Evolutionary conservation across 768 basidiomycete genomes (phyloP), one percentile per base, ranked within the genome.

Genomic region (Lactarius vividus): DNA sequence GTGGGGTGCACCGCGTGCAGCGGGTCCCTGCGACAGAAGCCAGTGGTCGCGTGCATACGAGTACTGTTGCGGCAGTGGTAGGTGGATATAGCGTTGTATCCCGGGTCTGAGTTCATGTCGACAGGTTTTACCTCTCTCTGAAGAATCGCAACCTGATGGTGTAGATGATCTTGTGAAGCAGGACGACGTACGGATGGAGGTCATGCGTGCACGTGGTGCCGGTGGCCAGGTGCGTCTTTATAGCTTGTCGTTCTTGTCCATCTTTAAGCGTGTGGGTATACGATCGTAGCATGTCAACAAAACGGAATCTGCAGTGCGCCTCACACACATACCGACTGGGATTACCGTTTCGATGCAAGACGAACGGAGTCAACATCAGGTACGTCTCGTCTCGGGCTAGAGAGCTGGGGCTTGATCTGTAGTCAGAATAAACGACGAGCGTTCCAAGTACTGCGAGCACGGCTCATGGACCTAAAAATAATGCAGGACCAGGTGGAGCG

Each of bases 281-380:
- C 11, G 20, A 28, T 39, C 23, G 11, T 69, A 98, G 90, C 96
- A 98, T 77, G 97, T 98, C 72, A 99, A 99, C 79, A 93, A 90
- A 82, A 98, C 97, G 0, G 97, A 99, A 77, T 98, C 96, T 2
- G 96, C 97, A 2, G 95, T 99, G 26, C 88, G 97, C 1, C 76
- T 98, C 54, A 96, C 94, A 0, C 97, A 99, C 72, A 78, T 91
- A 16, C 96, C 97, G 1, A 91, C 94, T 4, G 95, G 96, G 0
- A 88, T 98, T 62, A 91, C 89, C 1, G 96, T 98, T 10, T 95
- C 94, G 9, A 98, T 98, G 92, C 97, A 99, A 78, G 96, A 99
- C 72, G 94, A 96, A 70, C 85, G 97, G 7, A 93, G 90, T 74
- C 97, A 99, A 73, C 96, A 98, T 75, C 90, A 93, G 80, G 94